Percentiles rank a stretch among this genome's conserved stretches.
These are phyloP conservation scores for Leersia perrieri DNA, from an alignment of 176 grass and related monocot genomes.

Conservation along the genomic window DNA sequence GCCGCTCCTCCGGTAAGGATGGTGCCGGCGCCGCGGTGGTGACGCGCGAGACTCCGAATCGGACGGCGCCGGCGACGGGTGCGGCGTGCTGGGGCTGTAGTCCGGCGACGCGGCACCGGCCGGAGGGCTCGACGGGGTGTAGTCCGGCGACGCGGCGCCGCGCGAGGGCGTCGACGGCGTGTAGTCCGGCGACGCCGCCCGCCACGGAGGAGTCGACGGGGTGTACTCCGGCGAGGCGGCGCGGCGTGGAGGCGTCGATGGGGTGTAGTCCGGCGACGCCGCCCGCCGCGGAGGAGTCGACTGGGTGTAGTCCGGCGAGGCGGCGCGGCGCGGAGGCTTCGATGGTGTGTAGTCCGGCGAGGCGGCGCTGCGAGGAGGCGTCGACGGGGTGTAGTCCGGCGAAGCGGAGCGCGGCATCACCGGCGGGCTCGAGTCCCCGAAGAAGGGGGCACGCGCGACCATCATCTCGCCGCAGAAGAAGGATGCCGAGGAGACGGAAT, in stretches of 20 bases:
- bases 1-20: constrained; percentile 18
- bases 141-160: neutral
- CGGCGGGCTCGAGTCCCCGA: neutral
- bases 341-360: neutral
- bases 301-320: neutral
- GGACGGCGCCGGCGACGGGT: neutral
- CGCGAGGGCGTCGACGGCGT: neutral
- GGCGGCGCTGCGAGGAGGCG: neutral
- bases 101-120: neutral
- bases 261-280: neutral
- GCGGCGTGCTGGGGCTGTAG: neutral
- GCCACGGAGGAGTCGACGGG: neutral
- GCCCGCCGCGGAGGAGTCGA: neutral
- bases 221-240: neutral
- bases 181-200: neutral
- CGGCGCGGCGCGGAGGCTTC: neutral
- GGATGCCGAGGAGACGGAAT: neutral
- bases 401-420: too few relatives aligned
- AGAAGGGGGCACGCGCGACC: neutral
- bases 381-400: neutral
- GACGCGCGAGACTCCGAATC: neutral
- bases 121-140: neutral
- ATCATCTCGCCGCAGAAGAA: neutral
- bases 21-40: neutral
- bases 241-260: neutral